Conservation (phyloP, 805 yeast species). For the Nakazawaea pomicola region DNA sequence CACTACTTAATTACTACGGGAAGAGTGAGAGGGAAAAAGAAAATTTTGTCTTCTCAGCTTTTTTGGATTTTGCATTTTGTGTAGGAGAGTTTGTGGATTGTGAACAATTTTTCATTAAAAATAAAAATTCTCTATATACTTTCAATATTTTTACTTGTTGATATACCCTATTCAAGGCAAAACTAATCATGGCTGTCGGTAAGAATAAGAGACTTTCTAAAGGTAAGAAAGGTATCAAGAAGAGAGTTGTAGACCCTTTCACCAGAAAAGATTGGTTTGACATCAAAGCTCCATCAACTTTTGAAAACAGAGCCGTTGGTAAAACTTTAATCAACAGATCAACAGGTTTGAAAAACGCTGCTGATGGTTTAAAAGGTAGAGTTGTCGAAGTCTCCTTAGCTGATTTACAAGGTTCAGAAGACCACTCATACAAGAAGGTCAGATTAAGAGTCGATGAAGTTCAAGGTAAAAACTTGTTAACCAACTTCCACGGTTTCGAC, state of each 20-base stretch:
- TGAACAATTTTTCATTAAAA: neutral
- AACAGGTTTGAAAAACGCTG: slow-evolving; percentile 96
- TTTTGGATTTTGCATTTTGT: too few relatives aligned
- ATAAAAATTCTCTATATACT: neutral
- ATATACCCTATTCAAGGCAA: slow-evolving; percentile 11
- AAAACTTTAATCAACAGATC: slow-evolving; percentile 98
- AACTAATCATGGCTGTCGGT: slow-evolving; percentile 53
- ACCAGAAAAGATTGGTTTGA: slow-evolving; percentile 98
- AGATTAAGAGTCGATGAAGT: slow-evolving; percentile 98
- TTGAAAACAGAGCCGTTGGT: slow-evolving; percentile 98
- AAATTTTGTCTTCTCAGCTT: neutral
- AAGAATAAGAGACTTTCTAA: slow-evolving; percentile 74
- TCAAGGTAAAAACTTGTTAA: slow-evolving; percentile 96
- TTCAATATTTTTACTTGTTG: neutral
- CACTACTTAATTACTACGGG: too few relatives aligned
- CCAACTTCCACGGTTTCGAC: slow-evolving; percentile 99
- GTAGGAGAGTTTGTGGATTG: too few relatives aligned
- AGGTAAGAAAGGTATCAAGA: slow-evolving; percentile 97
- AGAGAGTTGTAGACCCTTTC: slow-evolving; percentile 99
- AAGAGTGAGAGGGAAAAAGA: neutral
- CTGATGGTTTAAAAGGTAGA: slow-evolving; percentile 97
- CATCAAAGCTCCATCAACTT: slow-evolving; percentile 98
- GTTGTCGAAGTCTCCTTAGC: slow-evolving; percentile 94
- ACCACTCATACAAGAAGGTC: slow-evolving; percentile 96
- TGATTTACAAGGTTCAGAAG: slow-evolving; percentile 98